These are phyloP conservation scores for Geranium rotundifolium DNA, from an alignment of 345 rosid species.

Conservation along the genomic window DNA sequence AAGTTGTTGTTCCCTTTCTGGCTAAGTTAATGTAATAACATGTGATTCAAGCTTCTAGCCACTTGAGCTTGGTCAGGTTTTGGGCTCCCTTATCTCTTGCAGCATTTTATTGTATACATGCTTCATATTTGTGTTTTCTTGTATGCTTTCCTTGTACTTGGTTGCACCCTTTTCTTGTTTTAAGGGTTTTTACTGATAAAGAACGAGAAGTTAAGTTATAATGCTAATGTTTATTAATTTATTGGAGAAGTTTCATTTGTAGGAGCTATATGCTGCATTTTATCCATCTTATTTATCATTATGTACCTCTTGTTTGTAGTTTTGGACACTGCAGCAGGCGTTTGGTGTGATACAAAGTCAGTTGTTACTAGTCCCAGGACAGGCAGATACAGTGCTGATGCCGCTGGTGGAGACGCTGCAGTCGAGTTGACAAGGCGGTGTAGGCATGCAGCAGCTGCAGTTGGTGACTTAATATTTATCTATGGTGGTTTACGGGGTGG, in stretches of 20 bases:
- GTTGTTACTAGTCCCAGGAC: slow-evolving; percentile 94
- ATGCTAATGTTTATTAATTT: background rate
- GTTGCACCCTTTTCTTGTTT: too few relatives aligned
- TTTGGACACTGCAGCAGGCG: slow-evolving; percentile 99
- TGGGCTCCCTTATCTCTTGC: too few relatives aligned
- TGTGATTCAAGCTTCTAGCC: too few relatives aligned
- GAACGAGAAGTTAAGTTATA: too few relatives aligned
- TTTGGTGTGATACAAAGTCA: slow-evolving; percentile 99
- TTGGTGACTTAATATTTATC: slow-evolving; percentile 85
- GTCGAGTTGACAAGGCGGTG: slow-evolving; percentile 99
- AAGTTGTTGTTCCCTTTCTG: too few relatives aligned
- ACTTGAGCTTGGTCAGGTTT: too few relatives aligned
- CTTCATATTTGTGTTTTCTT: too few relatives aligned
- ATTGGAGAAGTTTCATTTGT: background rate
- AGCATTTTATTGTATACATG: too few relatives aligned
- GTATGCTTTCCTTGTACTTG: too few relatives aligned
- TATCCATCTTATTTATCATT: slow-evolving; percentile 4
- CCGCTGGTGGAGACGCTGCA: slow-evolving; percentile 99
- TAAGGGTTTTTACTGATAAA: too few relatives aligned
- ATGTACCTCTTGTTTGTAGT: slow-evolving; percentile 36
- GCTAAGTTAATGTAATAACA: too few relatives aligned
- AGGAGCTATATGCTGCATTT: background rate
- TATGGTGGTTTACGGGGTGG: slow-evolving; percentile 99
- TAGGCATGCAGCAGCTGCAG: slow-evolving; percentile 97
- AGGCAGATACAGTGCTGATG: slow-evolving; percentile 94